Evolutionary conservation across 768 basidiomycete genomes (phyloP), one percentile per base, ranked within the genome.

Genomic region (Suillus plorans): DNA sequence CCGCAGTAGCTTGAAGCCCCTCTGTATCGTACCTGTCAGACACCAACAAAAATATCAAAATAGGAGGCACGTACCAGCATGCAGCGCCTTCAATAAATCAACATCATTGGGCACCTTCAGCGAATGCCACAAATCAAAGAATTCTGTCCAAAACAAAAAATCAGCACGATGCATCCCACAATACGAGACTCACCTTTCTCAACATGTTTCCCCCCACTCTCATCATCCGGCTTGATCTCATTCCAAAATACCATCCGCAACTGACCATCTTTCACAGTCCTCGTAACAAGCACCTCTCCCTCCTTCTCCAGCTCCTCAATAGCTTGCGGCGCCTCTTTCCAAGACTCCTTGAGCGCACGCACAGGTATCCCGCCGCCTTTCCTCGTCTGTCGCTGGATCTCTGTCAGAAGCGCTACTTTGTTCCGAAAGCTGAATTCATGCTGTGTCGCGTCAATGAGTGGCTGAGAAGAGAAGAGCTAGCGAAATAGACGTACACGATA

Each of bases 301-400:
- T 92, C 90, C 71, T 90, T 86, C 74, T 94, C 93, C n/a, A 96
- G 81, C 75, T 95, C 92, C 72, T 95, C 92, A 52, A 96, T 89
- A 0, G 91, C 92, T 52, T 82, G 79, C 1, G 90, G 89, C 0
- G 94, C 91, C 68, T 92, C 91, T 69, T 92, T 91, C 94, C 95
- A 97, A 16, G 91, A 90, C 73, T 97, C 94, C 71, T 95, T 94
- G 49, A 97, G 79, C 1, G 87, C 83, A 22, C 92, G 87, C 37
- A 97, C 89, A 16, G 92, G 86, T 37, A 97, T 86, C 4, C 94
- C 94, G 3, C 92, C 90, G 13, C 93, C 94, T 69, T 89, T 89
- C 36, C 88, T 86, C 2, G 92, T 91, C 69, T 92, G 88, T 1
- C 91, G 87, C 71, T 94, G 92, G 44, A 97, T 93, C 74, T 96